Evolutionary conservation across 768 basidiomycete genomes (phyloP), one percentile per base, ranked within the genome.

Genomic region (Xanthoconium stramineum): DNA sequence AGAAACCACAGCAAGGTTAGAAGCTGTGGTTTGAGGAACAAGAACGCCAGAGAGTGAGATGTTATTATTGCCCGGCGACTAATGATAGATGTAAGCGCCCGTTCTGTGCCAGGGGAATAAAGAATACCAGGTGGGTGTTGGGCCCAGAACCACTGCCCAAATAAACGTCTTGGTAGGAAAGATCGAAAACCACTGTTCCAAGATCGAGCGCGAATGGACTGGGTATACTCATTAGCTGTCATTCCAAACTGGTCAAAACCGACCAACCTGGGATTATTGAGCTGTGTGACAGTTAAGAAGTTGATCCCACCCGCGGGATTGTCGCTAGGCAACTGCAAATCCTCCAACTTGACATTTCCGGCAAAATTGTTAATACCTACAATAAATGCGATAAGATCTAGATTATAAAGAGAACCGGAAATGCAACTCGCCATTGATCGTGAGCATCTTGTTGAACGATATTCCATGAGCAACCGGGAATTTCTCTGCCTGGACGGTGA

Each of bases 201-300:
- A 91, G 76, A 62, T 81, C 74, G 54, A 91, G 75, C n/a, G 79
- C 72, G 67, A 91, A 89, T 0, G 88, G 85, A 61, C 85, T 87
- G 42, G 13, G 28, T 15, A 40, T 36, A 30, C 1, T 1, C 0
- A 46, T 67, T 20, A 61, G 54, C 24, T 14, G 20, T 42, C 44
- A 35, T 52, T 29, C 17, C 29, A 4, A n/a, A 8, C 24, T 9
- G 7, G 39, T 20, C 40, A 28, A 43, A 35, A 29, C 3, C 47
- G 42, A 58, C 49, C 24, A 53, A 81, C 85, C 85, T 87, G 24
- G 78, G 73, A 63, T 88, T 88, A 35, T 64, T 76, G 47, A 89
- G 66, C 40, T 74, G 65, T 1, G 82, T 88, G 15, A 80, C 74
- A 17, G 85, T 79, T 29, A 78, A 63, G 60, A 88, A 88, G 65